Evolutionary conservation across 1,284 basidiomycete species (phyloP).

Genomic region (Heterobasidion parviporum): DNA sequence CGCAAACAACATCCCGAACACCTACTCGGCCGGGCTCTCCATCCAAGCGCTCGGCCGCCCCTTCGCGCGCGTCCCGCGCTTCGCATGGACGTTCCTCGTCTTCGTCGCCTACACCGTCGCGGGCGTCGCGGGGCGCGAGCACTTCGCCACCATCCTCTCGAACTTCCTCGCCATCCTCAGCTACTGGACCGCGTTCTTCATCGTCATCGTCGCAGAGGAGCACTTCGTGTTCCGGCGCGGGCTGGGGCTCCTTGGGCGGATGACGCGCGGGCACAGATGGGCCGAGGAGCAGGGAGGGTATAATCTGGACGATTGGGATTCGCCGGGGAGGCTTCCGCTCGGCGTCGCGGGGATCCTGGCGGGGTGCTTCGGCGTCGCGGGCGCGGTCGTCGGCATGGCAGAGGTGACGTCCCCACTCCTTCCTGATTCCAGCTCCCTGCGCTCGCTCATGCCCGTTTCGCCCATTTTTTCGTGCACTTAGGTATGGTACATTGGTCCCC

Average conservation of each 20-base stretch:
- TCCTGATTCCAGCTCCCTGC: neutral
- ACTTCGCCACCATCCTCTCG: neutral
- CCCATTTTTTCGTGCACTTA: neutral
- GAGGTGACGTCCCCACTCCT: neutral
- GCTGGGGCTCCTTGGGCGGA: too few relatives aligned
- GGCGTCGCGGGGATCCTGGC: neutral
- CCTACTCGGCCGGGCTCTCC: neutral
- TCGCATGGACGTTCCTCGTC: neutral
- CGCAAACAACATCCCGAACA: neutral
- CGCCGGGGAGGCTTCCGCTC: neutral
- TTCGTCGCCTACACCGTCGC: neutral
- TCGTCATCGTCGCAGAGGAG: neutral
- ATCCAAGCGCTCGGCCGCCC: neutral
- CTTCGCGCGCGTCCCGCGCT: neutral
- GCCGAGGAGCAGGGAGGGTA: neutral
- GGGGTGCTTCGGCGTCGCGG: neutral
- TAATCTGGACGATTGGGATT: neutral
- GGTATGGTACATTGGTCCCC: neutral
- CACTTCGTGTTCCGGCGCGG: neutral
- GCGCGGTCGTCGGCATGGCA: neutral
- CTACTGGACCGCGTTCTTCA: neutral
- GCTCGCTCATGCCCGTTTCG: neutral
- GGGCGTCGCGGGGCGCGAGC: neutral
- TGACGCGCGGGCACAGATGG: too few relatives aligned
- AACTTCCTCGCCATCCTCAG: neutral